Conservation (phyloP, 495 filamentous ascomycete species). For the Apodospora peruviana region DNA sequence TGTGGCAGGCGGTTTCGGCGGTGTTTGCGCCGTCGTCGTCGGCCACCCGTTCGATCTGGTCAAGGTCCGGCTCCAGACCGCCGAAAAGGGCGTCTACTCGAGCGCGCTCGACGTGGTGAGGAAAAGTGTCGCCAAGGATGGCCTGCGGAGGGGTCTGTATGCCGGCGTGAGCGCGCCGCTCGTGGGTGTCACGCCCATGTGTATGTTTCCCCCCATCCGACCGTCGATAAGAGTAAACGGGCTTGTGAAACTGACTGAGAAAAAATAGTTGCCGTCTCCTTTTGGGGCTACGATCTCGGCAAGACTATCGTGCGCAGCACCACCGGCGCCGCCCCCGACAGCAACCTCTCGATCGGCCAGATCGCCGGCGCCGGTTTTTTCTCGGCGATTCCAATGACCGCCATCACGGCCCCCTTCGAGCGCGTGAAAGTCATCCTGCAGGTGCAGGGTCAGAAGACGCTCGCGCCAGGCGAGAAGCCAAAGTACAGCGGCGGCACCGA, state of each 20-base stretch:
- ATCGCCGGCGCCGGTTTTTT: conserved; percentile 94
- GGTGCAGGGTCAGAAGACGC: conserved; percentile 87
- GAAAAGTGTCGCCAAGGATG: conserved; percentile 83
- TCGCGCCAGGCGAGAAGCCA: conserved; percentile 83
- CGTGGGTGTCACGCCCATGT: conserved; percentile 97
- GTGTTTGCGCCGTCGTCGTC: conserved; percentile 85
- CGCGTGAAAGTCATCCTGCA: conserved; percentile 97
- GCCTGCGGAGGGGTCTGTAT: conserved; percentile 77
- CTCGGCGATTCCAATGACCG: conserved; percentile 94
- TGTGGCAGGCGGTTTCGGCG: conserved; percentile 85
- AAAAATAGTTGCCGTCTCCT: conserved; percentile 88
- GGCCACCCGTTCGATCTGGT: conserved; percentile 97
- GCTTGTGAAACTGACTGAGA: neutral
- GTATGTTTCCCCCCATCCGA: conserved; percentile 49
- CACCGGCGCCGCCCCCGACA: conserved; percentile 59
- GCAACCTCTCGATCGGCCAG: conserved; percentile 72
- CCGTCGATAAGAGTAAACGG: neutral
- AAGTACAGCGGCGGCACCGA: conserved; percentile 85
- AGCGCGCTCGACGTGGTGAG: conserved; percentile 87
- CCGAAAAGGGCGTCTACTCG: conserved; percentile 86
- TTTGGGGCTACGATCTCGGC: conserved; percentile 97
- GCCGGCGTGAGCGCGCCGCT: conserved; percentile 95
- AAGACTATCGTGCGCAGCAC: conserved; percentile 73
- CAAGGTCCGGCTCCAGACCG: conserved; percentile 94
- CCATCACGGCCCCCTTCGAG: conserved; percentile 97